These are phyloP conservation scores for Leptographium radiaticola DNA, from an alignment of 2,329 filamentous ascomycete genomes.

Conservation along the genomic window DNA sequence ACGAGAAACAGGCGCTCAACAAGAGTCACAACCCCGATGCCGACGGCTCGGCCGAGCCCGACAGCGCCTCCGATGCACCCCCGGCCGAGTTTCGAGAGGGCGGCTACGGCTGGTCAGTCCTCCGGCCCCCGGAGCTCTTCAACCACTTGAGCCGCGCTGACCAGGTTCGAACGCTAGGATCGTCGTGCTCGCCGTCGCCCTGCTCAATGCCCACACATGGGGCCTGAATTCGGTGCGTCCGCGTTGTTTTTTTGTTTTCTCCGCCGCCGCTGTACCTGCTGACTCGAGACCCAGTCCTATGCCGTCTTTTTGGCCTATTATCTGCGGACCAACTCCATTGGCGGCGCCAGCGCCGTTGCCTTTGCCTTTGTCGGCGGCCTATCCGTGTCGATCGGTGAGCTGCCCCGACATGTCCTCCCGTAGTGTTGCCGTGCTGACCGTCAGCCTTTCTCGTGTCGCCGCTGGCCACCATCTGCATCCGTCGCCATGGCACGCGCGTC, in stretches of 20 bases:
- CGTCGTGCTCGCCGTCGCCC: conserved; percentile 37
- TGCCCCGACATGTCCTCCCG: conserved; percentile 6
- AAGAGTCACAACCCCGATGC: neutral
- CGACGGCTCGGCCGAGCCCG: neutral
- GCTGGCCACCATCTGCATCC: conserved; percentile 47
- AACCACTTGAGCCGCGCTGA: neutral
- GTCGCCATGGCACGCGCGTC: conserved; percentile 47
- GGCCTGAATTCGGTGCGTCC: conserved; percentile 50
- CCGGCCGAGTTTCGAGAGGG: conserved; percentile 33
- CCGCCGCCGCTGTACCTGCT: neutral
- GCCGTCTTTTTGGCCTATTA: conserved; percentile 45
- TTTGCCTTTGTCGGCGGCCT: conserved; percentile 70
- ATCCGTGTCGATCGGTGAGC: conserved; percentile 40
- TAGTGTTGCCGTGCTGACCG: neutral
- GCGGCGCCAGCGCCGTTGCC: conserved; percentile 47
- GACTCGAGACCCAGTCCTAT: conserved; percentile 31
- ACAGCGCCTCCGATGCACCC: neutral
- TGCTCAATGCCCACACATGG: conserved; percentile 62
- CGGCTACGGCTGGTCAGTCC: conserved; percentile 43
- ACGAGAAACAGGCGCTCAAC: conserved; percentile 8
- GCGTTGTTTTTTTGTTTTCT: neutral
- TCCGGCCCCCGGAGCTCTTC: neutral
- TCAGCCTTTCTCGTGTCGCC: conserved; percentile 38
- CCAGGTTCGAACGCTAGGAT: conserved; percentile 22
- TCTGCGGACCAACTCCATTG: conserved; percentile 44